Conservation (phyloP, 23 red algal species). For the Gracilaria gracilis region DNA sequence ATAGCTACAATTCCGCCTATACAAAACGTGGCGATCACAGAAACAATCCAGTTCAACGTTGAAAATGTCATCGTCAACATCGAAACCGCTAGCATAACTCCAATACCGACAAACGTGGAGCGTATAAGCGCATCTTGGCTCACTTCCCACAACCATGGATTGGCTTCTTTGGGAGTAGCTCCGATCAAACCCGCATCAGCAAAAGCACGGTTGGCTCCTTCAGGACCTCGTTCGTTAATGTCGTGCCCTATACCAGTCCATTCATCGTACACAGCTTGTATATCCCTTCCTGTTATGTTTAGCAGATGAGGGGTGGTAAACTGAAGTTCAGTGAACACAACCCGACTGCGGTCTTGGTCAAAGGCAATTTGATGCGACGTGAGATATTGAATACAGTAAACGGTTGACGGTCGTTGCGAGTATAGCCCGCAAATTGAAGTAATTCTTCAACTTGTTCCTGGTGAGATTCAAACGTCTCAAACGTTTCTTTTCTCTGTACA, state of each 20-base stretch:
- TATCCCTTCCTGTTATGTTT: conserved; percentile 23
- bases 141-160: neutral
- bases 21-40: conserved; percentile 46
- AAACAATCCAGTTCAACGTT: conserved; percentile 48
- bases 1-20: conserved; percentile 52
- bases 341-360: conserved; percentile 14
- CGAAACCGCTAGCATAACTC: conserved; percentile 46
- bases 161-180: neutral
- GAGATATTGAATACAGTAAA: too few species aligned
- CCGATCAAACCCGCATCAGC: neutral
- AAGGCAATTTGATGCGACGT: conserved; percentile 21
- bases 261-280: conserved; percentile 31
- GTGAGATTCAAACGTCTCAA: conserved; percentile 30
- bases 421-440: conserved; percentile 13
- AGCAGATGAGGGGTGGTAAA: conserved; percentile 35
- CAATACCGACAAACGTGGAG: conserved; percentile 40
- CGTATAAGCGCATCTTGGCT: conserved; percentile 54
- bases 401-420: neutral
- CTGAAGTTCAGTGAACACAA: conserved; percentile 56
- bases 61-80: conserved; percentile 45
- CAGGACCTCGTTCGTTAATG: neutral
- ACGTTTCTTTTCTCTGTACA: neutral
- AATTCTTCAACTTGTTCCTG: conserved; percentile 30
- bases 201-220: too few species aligned
- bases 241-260: conserved; percentile 8